phyloP scores from a whole-genome alignment of 768 basidiomycete species.

The Xanthoconium stramineum region DNA sequence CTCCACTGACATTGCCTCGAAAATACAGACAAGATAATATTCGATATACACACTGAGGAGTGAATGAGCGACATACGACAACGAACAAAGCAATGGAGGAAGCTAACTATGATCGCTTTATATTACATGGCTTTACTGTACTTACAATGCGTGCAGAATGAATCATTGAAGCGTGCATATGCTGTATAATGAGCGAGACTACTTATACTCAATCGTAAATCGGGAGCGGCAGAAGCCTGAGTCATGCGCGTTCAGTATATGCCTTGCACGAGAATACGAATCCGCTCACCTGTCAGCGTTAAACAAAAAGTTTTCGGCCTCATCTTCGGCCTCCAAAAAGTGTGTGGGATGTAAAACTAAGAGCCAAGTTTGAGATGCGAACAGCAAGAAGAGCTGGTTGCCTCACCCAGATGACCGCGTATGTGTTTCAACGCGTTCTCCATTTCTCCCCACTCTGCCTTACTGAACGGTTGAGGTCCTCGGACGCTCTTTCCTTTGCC shows the following conservation, averaged over 20 bases:
- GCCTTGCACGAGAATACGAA: neutral
- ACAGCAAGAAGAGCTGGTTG: neutral
- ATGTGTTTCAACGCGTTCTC: constrained; percentile 73
- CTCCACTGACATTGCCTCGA: neutral
- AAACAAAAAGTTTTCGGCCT: constrained; percentile 90
- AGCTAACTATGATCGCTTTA: neutral
- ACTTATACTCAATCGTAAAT: constrained; percentile 58
- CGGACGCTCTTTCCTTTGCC: constrained; percentile 37
- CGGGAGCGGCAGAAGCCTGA: constrained; percentile 63
- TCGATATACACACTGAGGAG: constrained; percentile 17
- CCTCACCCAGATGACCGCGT: constrained; percentile 83
- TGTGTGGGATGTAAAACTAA: constrained; percentile 82
- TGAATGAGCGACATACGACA: neutral
- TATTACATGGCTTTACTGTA: constrained; percentile 2
- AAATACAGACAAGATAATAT: constrained; percentile 20
- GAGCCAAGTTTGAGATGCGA: neutral
- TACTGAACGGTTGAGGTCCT: constrained; percentile 70
- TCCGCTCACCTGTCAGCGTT: constrained; percentile 70
- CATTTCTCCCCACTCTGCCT: constrained; percentile 87
- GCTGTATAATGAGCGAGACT: neutral
- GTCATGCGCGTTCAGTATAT: constrained; percentile 3
- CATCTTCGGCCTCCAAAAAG: constrained; percentile 92
- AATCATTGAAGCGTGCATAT: neutral
- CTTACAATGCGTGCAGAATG: neutral
- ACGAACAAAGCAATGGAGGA: neutral